Conservation (phyloP, 140 eudicot genomes). For the Oenanthe javanica region DNA sequence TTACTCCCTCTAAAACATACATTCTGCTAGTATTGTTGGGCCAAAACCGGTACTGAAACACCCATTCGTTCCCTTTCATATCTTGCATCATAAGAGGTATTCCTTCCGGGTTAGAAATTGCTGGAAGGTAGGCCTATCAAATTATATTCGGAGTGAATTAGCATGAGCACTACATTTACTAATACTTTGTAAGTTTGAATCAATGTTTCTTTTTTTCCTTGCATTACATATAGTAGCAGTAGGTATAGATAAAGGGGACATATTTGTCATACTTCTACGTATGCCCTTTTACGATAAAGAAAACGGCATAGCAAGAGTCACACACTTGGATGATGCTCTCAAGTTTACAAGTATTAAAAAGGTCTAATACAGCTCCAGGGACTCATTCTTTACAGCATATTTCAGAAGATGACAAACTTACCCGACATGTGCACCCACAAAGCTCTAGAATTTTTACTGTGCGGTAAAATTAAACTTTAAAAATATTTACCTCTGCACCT, state of each 20-base stretch:
- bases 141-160: neutral
- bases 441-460: neutral
- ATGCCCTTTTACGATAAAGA: neutral
- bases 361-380: neutral
- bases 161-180: neutral
- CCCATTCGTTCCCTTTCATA: constrained; percentile 78
- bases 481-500: constrained; percentile 75
- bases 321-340: neutral
- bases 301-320: neutral
- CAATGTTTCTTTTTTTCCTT: neutral
- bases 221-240: neutral
- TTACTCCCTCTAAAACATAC: constrained; percentile 90
- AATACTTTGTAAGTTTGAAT: neutral
- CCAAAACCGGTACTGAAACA: constrained; percentile 76
- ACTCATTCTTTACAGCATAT: neutral
- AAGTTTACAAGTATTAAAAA: neutral
- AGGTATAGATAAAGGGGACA: neutral
- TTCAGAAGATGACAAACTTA: neutral
- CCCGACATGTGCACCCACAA: neutral
- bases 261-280: neutral
- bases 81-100: constrained; percentile 63
- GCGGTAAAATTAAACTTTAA: neutral
- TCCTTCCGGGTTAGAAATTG: constrained; percentile 71
- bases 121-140: constrained; percentile 69
- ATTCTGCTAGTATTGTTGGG: constrained; percentile 74